Evolutionary conservation across 2,329 filamentous ascomycete genomes (phyloP).

Genomic region (Colletotrichum somersetense): DNA sequence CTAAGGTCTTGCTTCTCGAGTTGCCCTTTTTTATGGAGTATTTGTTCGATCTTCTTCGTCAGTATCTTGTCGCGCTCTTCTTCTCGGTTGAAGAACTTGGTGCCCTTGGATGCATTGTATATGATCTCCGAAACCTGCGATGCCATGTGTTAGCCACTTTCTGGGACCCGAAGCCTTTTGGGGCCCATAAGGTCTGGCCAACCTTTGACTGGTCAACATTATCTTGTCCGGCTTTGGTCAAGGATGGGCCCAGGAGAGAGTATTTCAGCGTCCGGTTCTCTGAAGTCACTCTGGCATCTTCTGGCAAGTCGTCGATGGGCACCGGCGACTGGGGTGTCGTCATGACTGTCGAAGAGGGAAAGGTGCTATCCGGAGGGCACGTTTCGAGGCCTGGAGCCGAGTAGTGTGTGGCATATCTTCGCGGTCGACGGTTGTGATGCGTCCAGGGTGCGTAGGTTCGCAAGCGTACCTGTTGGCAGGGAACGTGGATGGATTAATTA

Average conservation of each 20-base stretch:
- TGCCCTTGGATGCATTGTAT: conserved; percentile 95
- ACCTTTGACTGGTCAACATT: conserved; percentile 91
- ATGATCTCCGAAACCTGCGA: conserved; percentile 90
- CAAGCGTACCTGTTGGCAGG: background rate
- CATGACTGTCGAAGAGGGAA: conserved; percentile 16
- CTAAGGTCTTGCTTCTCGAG: conserved; percentile 83
- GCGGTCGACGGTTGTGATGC: background rate
- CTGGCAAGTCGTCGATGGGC: conserved; percentile 19
- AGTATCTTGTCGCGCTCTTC: conserved; percentile 84
- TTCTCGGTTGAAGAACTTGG: conserved; percentile 95
- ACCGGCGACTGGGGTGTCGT: conserved; percentile 41
- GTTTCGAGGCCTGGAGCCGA: background rate
- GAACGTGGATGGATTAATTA: background rate
- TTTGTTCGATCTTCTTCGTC: conserved; percentile 86
- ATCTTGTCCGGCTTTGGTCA: conserved; percentile 95
- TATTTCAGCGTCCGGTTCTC: conserved; percentile 81
- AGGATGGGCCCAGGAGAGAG: conserved; percentile 86
- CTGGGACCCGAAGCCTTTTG: background rate
- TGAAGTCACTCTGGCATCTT: background rate
- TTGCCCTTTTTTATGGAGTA: conserved; percentile 79
- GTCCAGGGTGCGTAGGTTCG: background rate
- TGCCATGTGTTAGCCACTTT: conserved; percentile 16
- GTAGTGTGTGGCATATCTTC: conserved; percentile 20
- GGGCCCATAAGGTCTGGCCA: background rate
- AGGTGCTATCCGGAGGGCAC: background rate